Percentiles rank a stretch among this genome's conserved stretches.
Conservation (phyloP, 306 rosid genomes). For the Cicer pinnatifidum region DNA sequence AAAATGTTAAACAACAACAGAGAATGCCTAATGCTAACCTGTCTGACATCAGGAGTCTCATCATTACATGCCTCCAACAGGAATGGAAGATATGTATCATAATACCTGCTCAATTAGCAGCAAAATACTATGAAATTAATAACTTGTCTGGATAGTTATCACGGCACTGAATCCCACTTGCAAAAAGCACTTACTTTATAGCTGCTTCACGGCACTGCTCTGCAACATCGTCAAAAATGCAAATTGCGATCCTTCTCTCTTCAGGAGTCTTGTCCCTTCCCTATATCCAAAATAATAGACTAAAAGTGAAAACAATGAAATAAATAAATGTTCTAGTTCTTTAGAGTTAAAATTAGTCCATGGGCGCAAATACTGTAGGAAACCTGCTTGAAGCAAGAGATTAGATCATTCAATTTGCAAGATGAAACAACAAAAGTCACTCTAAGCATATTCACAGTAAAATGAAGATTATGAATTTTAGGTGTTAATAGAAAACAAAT, state of each 20-base stretch:
- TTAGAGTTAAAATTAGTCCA: not conserved
- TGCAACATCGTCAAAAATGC: slow-evolving; percentile 97
- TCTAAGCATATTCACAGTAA: not conserved
- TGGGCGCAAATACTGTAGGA: not conserved
- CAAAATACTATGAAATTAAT: slow-evolving; percentile 17
- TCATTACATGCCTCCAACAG: slow-evolving; percentile 98
- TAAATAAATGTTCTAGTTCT: not conserved
- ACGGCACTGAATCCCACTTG: not conserved
- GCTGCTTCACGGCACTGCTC: slow-evolving; percentile 99
- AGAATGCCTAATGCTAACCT: slow-evolving; percentile 60
- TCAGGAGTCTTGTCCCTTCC: slow-evolving; percentile 96
- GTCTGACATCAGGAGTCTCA: slow-evolving; percentile 91
- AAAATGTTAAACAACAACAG: slow-evolving; percentile 20
- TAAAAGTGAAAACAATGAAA: slow-evolving; percentile 5
- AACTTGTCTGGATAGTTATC: slow-evolving; percentile 21
- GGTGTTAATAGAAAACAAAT: not conserved
- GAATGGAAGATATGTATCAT: slow-evolving; percentile 91
- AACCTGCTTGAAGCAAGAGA: slow-evolving; percentile 6
- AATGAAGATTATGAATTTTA: not conserved
- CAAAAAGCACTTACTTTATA: slow-evolving; percentile 59
- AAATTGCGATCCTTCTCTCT: slow-evolving; percentile 97
- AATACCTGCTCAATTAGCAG: slow-evolving; percentile 70
- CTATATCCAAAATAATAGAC: slow-evolving; percentile 49
- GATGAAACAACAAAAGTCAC: slow-evolving; percentile 7
- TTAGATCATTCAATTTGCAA: slow-evolving; percentile 36